A percentile compares a stretch with the other conserved stretches of the same genome.
Evolutionary conservation across 2,329 filamentous ascomycete species (phyloP).

Genomic region (Beauveria bassiana): DNA sequence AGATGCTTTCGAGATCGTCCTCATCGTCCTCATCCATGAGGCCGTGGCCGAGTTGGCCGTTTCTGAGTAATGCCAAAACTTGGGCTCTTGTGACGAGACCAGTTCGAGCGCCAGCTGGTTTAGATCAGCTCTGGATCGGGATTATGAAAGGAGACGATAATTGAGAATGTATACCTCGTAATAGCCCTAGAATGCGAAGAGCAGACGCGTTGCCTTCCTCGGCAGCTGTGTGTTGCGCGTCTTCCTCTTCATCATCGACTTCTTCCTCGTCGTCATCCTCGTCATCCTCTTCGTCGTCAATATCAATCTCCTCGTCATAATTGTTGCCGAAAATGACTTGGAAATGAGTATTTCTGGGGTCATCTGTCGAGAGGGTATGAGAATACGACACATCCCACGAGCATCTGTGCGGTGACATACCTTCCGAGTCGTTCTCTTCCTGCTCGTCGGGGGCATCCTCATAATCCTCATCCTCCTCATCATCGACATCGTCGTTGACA

Average conservation of each 20-base stretch:
- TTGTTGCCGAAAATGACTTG: conserved; percentile 17
- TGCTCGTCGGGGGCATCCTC: conserved; percentile 23
- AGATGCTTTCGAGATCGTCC: conserved; percentile 22
- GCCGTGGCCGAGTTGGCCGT: conserved; percentile 29
- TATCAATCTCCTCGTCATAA: conserved; percentile 19
- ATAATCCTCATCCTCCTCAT: conserved; percentile 20
- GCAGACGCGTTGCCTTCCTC: conserved; percentile 3
- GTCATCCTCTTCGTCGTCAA: conserved; percentile 18
- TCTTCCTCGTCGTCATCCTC: conserved; percentile 21
- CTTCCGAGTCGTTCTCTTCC: conserved; percentile 17
- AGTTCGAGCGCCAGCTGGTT: conserved; percentile 19
- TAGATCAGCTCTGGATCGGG: not conserved
- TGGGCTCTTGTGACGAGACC: conserved; percentile 29
- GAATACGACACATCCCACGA: not conserved
- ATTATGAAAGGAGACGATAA: not conserved
- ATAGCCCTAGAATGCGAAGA: conserved; percentile 20
- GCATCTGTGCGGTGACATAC: conserved; percentile 9
- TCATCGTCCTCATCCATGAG: conserved; percentile 31
- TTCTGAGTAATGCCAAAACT: conserved; percentile 32
- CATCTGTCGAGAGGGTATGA: conserved; percentile 11
- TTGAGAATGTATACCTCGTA: conserved; percentile 20
- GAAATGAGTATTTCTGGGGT: conserved; percentile 15
- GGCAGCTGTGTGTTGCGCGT: conserved; percentile 21
- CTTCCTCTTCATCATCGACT: conserved; percentile 28
- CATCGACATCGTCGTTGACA: conserved; percentile 11